Evolutionary conservation across 768 basidiomycete genomes (phyloP), one percentile per base, ranked within the genome.

Genomic region (Boletus sensibilis): DNA sequence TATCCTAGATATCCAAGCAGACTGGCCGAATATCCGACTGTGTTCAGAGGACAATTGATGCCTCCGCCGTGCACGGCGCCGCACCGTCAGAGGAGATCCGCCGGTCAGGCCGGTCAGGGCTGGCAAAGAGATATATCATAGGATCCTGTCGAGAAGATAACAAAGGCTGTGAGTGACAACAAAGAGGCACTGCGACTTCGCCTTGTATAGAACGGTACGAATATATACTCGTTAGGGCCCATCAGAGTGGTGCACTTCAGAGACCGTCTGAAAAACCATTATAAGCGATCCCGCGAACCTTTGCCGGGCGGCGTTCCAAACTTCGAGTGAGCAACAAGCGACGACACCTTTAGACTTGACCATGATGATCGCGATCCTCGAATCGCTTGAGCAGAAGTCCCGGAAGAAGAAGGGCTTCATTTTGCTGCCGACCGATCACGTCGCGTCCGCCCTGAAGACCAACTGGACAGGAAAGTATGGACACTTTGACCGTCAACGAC

Each of bases 221-320:
- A 29, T 48, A 50, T 43, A 48, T 52, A 51, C 42, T 27, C 43
- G 33, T 31, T 33, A n/a, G 50, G 27, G 21, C 25, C 21, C 35
- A 23, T 20, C 21, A 34, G 21, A 41, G 14, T 21, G 21, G 31
- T 50, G 29, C 25, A 11, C 38, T 39, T 18, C 13, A 58, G 41
- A 42, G 18, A 20, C 6, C 27, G 40, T 43, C 35, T 37, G 53
- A 46, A 60, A 52, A 39, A 23, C 6, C 4, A 46, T 0, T 23
- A 31, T 61, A 68, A 69, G 68, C 68, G 68, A 66, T 69, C 68
- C 68, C 68, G 68, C 68, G 68, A 69, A 61, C 60, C 51, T 68
- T 68, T 65, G 53, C 64, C 68, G 64, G 58, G 53, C 68, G 65
- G 65, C 43, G 46, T 63, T 62, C 55, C 38, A 55, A 58, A 53